A percentile compares a stretch with the other conserved stretches of the same genome.
Evolutionary conservation across 2,329 filamentous ascomycete genomes (phyloP).

Genomic region (Pyrenophora teres): DNA sequence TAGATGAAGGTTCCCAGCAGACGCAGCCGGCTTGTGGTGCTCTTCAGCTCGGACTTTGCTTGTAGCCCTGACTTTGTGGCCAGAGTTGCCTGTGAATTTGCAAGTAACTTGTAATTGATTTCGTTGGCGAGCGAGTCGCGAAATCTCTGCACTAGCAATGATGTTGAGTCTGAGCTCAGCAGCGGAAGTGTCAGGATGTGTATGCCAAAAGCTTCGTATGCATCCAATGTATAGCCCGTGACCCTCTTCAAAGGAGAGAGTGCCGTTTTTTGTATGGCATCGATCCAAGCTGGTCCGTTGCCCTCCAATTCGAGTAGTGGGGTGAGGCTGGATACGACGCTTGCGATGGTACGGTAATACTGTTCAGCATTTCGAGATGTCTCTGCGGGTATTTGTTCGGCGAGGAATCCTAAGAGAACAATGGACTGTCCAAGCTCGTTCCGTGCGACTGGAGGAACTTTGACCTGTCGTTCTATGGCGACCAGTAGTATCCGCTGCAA

Average conservation of each 20-base stretch:
- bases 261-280: conserved; percentile 28
- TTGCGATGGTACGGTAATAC: conserved; percentile 42
- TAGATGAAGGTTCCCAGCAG: conserved; percentile 65
- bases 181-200: conserved; percentile 51
- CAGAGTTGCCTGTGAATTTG: conserved; percentile 37
- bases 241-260: conserved; percentile 40
- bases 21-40: conserved; percentile 56
- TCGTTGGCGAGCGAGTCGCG: conserved; percentile 50
- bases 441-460: conserved; percentile 11
- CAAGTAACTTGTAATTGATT: conserved; percentile 57
- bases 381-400: conserved; percentile 40
- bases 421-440: conserved; percentile 22
- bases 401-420: conserved; percentile 35
- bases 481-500: conserved; percentile 48
- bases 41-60: conserved; percentile 35
- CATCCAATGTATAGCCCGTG: conserved; percentile 43
- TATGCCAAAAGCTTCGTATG: conserved; percentile 47
- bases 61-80: conserved; percentile 34
- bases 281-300: conserved; percentile 8
- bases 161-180: conserved; percentile 37
- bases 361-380: conserved; percentile 38
- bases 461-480: conserved; percentile 34
- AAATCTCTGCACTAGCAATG: conserved; percentile 29
- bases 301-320: conserved; percentile 6
- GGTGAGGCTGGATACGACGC: conserved; percentile 23